These are phyloP conservation scores for Aspergillus vadensis DNA, from an alignment of 2,329 filamentous ascomycete species.

Conservation along the genomic window DNA sequence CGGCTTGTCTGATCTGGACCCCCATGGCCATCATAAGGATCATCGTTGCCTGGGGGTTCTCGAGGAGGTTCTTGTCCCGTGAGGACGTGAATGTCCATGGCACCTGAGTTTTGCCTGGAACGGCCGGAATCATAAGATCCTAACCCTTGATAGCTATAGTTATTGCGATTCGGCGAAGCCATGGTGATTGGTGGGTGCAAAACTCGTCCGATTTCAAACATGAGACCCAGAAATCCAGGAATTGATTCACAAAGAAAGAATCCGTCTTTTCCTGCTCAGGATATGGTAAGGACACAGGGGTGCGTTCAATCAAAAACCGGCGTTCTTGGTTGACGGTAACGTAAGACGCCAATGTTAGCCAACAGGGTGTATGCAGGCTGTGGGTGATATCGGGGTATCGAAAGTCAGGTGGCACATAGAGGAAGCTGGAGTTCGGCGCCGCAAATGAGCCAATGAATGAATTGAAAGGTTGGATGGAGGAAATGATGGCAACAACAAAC, in stretches of 20 bases:
- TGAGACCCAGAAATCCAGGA: conserved; percentile 10
- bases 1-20: conserved; percentile 25
- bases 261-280: neutral
- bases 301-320: neutral
- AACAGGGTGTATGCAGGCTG: conserved; percentile 2
- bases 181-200: conserved; percentile 24
- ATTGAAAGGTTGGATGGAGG: neutral
- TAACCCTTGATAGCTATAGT: conserved; percentile 30
- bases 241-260: neutral
- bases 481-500: neutral
- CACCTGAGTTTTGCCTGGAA: conserved; percentile 38
- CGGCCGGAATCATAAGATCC: conserved; percentile 29
- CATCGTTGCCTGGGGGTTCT: conserved; percentile 22
- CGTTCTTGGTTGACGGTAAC: neutral
- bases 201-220: conserved; percentile 25
- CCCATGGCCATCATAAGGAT: conserved; percentile 33
- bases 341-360: neutral
- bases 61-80: conserved; percentile 34
- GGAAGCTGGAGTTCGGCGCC: neutral
- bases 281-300: neutral
- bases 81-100: conserved; percentile 39
- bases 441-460: neutral
- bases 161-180: conserved; percentile 23
- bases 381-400: neutral
- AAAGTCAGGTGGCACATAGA: conserved; percentile 6